Evolutionary conservation across 805 yeast species (phyloP).

Genomic region (Lachancea dasiensis): DNA sequence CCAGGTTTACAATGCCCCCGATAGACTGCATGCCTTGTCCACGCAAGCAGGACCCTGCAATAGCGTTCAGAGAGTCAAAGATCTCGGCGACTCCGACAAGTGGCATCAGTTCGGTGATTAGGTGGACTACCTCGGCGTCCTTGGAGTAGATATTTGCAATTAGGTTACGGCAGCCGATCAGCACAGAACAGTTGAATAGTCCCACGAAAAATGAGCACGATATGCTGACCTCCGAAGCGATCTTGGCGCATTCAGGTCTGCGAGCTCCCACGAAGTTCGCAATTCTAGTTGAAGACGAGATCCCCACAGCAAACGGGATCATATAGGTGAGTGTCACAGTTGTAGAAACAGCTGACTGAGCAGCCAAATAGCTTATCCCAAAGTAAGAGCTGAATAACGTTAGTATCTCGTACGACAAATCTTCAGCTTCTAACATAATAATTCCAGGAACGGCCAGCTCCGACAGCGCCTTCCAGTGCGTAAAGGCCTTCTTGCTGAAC

Average conservation of each 20-base stretch:
- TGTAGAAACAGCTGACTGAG: slow-evolving; percentile 67
- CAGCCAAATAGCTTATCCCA: slow-evolving; percentile 65
- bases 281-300: slow-evolving; percentile 65
- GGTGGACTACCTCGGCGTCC: slow-evolving; percentile 49
- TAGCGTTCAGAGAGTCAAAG: slow-evolving; percentile 65
- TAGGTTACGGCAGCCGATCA: slow-evolving; percentile 42
- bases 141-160: slow-evolving; percentile 56
- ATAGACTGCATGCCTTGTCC: slow-evolving; percentile 82
- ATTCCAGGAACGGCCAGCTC: slow-evolving; percentile 69
- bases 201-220: slow-evolving; percentile 41
- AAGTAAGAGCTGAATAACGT: slow-evolving; percentile 64
- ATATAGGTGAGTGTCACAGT: slow-evolving; percentile 59
- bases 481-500: slow-evolving; percentile 40
- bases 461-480: slow-evolving; percentile 54
- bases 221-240: slow-evolving; percentile 42
- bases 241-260: slow-evolving; percentile 41
- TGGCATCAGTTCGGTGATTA: slow-evolving; percentile 49
- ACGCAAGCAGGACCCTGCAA: slow-evolving; percentile 72
- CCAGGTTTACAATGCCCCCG: slow-evolving; percentile 65
- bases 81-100: slow-evolving; percentile 63
- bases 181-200: slow-evolving; percentile 42
- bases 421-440: slow-evolving; percentile 72
- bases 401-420: slow-evolving; percentile 65
- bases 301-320: slow-evolving; percentile 69
- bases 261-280: slow-evolving; percentile 66